Evolutionary conservation across 352 stramenopile species (phyloP), one percentile per base, ranked within the genome.

Genomic region (Globisporangium echinulatum): DNA sequence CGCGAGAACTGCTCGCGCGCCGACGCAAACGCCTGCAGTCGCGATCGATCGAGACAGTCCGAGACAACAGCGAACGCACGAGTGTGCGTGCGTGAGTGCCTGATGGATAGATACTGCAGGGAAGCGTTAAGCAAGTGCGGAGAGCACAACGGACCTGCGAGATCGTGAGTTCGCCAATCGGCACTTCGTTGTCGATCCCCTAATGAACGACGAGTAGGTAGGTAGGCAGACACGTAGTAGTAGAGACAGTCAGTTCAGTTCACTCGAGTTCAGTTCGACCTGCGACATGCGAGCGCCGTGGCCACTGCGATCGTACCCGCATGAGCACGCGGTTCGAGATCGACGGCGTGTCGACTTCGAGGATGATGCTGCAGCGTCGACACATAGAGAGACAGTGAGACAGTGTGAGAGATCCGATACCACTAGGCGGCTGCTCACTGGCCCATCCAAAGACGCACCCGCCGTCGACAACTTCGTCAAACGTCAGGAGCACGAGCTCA

Each of bases 251-350:
- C 25, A 25, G 25, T 25, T 25, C 25, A 25, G 25, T 25, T 25
- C 43, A 48, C 43, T 48, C 11, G 43, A 48, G 25, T 25, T 25
- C 25, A 25, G 25, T 25, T 25, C 25, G 25, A 25, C 25, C 25
- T 25, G 25, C 25, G 2, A 25, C 25, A 48, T 4, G 47, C 25
- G 13, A 39, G 13, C 4, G 38, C 3, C 55, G 4, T 17, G 5
- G 53, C 43, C 9, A 13, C n/a, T 49, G 68, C 80, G 25, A 25
- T 25, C 25, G 63, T 86, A 94, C 87, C 52, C 88, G 85, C 88
- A 97, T 97, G 53, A 96, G 77, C 64, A 97, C 88, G 33, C 88
- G 86, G 71, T 96, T 96, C 48, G 84, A 82, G 61, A 97, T 94
- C 36, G 87, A 92, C 19, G 85, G 79, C 37, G 87, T 92, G 65